These are phyloP conservation scores for Phytophthora pini DNA, from an alignment of 352 stramenopile genomes.

Conservation along the genomic window DNA sequence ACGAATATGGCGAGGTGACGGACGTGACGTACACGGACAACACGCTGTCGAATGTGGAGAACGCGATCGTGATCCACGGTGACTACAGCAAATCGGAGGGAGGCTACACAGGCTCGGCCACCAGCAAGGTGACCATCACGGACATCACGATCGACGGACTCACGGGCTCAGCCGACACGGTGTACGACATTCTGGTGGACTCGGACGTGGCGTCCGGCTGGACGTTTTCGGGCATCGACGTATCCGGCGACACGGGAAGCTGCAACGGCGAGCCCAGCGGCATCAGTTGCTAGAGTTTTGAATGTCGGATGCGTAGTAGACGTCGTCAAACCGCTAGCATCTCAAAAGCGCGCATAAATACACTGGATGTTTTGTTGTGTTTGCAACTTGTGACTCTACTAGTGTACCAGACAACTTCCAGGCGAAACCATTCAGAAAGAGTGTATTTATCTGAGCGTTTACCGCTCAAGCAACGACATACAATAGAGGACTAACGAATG, in stretches of 20 bases:
- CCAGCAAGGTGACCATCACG: not conserved
- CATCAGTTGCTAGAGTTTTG: slow-evolving; percentile 20
- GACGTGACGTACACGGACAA: not conserved
- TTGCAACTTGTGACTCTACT: not conserved
- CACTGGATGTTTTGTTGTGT: not conserved
- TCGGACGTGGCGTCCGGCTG: slow-evolving; percentile 18
- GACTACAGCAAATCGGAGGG: slow-evolving; percentile 5
- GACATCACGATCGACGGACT: slow-evolving; percentile 19
- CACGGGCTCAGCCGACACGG: slow-evolving; percentile 18
- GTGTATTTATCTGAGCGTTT: not conserved
- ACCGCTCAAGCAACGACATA: not conserved
- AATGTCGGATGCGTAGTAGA: not conserved
- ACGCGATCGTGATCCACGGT: not conserved
- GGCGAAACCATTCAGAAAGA: not conserved
- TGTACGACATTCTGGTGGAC: slow-evolving; percentile 35
- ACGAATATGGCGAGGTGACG: not conserved
- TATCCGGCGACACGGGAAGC: slow-evolving; percentile 16
- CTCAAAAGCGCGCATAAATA: not conserved
- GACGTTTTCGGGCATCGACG: slow-evolving; percentile 32
- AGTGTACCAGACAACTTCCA: not conserved
- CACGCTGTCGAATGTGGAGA: not conserved
- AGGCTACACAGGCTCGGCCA: not conserved
- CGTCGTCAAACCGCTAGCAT: not conserved
- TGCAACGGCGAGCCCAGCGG: slow-evolving; percentile 30
- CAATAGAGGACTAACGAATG: not conserved